Base-by-base conservation (phyloP, 768 basidiomycete species). In the Fibroporia radiculosa region DNA sequence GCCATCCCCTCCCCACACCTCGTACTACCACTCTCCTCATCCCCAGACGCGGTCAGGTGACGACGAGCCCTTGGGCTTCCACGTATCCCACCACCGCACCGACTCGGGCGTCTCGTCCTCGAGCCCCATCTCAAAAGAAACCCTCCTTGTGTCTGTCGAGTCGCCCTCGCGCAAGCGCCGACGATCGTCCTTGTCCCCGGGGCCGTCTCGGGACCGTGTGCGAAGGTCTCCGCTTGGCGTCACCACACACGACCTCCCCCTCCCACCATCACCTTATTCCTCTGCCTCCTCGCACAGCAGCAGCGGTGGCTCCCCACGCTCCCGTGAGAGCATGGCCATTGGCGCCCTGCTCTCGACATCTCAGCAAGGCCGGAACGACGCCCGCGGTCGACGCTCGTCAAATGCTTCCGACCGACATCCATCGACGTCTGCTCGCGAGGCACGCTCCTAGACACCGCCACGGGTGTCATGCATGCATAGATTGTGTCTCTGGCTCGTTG, bases 261-360 rank as follows among this genome's bases (percentile, higher is more conserved):
- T 81, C 20, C 81, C 84, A 2, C 82, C 82, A 3, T 86, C 84
- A 6, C 83, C 86, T 1, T 84, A 83, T 56, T 82, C 81, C 20
- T 82, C 83, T 13, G 77, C 81, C 12, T 74, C 77, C 28, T 82
- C 82, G 47, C 75, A 46, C 16, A 48, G 79, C 45, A 80, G 82
- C 13, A 76, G 76, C 39, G 79, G 78, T 50, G 81, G 75, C 54
- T 86, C 84, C 1, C 83, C 84, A 34, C 75, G 80, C 38, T 79
- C 83, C 43, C 71, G 80, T 45, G 77, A 76, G 13, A 80, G 82
- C 28, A 89, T 89, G 86, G 79, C 83, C 34, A 88, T 90, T 53
- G 84, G 82, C 22, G 84, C 84, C 1, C 64, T 90, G 24, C 70
- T 88, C 16, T 77, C 83, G 7, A 10, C 34, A 19, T 35, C 34